These are phyloP conservation scores for Syncephalastrum contaminatum DNA, from an alignment of 371 early-diverging fungal genomes.

Conservation along the genomic window DNA sequence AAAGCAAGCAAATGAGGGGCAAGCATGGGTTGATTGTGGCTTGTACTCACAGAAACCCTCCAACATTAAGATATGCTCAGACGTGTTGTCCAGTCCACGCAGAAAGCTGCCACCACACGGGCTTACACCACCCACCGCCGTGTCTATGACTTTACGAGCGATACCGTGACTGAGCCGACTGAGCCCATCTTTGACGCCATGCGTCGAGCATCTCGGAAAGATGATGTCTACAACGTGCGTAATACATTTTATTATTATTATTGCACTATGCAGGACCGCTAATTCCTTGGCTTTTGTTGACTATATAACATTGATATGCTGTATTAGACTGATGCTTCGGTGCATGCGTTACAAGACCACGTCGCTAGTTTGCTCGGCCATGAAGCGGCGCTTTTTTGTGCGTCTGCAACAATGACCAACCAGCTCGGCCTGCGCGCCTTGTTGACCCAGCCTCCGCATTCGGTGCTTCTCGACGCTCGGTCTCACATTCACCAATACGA, in stretches of 20 bases:
- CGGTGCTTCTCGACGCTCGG: constrained; percentile 74
- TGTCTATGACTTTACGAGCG: constrained; percentile 54
- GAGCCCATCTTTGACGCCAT: constrained; percentile 77
- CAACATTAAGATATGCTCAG: too few relatives aligned
- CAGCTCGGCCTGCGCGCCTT: constrained; percentile 82
- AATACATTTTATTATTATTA: neutral
- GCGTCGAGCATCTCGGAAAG: constrained; percentile 71
- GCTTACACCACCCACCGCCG: too few relatives aligned
- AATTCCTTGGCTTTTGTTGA: neutral
- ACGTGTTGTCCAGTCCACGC: too few relatives aligned
- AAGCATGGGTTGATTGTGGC: too few relatives aligned
- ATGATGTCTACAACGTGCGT: constrained; percentile 78
- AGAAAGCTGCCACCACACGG: too few relatives aligned
- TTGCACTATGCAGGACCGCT: neutral
- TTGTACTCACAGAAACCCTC: too few relatives aligned
- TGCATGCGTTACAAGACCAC: constrained; percentile 61
- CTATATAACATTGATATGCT: too few relatives aligned
- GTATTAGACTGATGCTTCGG: constrained; percentile 57
- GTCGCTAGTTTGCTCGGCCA: constrained; percentile 73
- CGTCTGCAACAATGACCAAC: constrained; percentile 85
- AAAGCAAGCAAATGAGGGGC: too few relatives aligned
- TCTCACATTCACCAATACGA: constrained; percentile 82
- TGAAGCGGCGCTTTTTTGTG: constrained; percentile 78
- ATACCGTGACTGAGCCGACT: constrained; percentile 81
- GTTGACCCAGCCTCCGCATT: constrained; percentile 76